Conservation (phyloP, 768 basidiomycete genomes). For the Rhizopogon rudus region DNA sequence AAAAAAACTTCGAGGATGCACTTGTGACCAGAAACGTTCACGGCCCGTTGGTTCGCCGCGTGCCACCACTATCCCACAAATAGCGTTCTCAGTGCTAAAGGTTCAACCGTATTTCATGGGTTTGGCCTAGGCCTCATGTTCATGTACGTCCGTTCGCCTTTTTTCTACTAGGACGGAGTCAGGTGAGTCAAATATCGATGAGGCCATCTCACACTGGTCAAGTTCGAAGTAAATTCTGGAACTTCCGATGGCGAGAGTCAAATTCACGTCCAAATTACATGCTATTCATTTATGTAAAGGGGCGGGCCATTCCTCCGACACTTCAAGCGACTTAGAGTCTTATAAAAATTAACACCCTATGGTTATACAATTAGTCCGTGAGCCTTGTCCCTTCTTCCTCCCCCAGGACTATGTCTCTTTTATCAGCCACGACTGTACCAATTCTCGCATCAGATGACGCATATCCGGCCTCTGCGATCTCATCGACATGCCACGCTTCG, state of each 20-base stretch:
- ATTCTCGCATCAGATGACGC: neutral
- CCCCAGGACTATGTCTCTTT: neutral
- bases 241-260: neutral
- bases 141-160: too few relatives aligned
- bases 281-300: neutral
- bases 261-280: neutral
- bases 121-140: too few relatives aligned
- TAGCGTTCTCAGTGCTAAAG: too few relatives aligned
- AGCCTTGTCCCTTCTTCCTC: neutral
- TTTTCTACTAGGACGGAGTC: neutral
- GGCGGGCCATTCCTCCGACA: neutral
- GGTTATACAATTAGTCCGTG: neutral
- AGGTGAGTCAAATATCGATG: neutral
- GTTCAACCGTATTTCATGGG: too few relatives aligned
- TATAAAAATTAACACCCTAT: neutral
- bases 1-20: too few relatives aligned
- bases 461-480: conserved; percentile 1
- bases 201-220: neutral
- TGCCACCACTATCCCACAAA: too few relatives aligned
- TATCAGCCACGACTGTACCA: neutral
- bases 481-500: conserved; percentile 1
- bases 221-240: neutral
- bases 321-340: neutral
- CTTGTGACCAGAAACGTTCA: too few relatives aligned
- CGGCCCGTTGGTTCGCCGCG: too few relatives aligned